Conservation (phyloP, 116 monocot species). For the Phalaenopsis hybrid region DNA sequence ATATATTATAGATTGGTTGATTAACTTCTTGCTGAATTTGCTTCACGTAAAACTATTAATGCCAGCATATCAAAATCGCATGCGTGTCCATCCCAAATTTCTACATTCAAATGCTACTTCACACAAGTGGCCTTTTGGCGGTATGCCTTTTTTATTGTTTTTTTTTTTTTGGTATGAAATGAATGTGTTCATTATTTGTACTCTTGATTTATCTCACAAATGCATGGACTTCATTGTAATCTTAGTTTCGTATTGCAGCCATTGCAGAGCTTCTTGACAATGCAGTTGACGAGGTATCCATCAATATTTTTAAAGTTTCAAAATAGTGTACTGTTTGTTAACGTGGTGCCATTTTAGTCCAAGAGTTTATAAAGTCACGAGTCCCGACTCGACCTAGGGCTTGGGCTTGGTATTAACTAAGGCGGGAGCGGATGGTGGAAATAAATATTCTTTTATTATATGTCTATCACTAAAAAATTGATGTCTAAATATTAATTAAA, state of each 20-base stretch:
- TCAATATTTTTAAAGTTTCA: neutral
- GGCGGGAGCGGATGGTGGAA: too few species aligned
- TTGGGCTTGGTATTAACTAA: too few species aligned
- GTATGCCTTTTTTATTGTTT: constrained; percentile 21
- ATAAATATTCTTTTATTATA: too few species aligned
- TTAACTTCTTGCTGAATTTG: neutral
- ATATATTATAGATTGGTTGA: neutral
- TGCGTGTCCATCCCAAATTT: constrained; percentile 85
- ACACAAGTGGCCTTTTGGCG: constrained; percentile 93
- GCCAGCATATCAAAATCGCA: constrained; percentile 50
- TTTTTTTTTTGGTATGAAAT: neutral
- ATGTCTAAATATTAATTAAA: too few species aligned
- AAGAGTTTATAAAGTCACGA: too few species aligned
- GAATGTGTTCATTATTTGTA: neutral
- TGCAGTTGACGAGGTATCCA: constrained; percentile 81
- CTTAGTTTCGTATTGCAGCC: constrained; percentile 41
- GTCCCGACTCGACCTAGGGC: too few species aligned
- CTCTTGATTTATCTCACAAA: neutral
- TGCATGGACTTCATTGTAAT: neutral
- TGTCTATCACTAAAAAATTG: too few species aligned
- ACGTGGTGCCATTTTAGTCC: too few species aligned
- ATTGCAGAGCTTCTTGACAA: constrained; percentile 92
- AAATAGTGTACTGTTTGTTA: too few species aligned
- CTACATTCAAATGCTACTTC: constrained; percentile 98
- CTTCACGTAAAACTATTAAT: neutral